A percentile compares a stretch with the other conserved stretches of the same genome.
These are phyloP conservation scores for Amborella trichopoda DNA, from an alignment of 164 flowering plant genomes.

Conservation along the genomic window DNA sequence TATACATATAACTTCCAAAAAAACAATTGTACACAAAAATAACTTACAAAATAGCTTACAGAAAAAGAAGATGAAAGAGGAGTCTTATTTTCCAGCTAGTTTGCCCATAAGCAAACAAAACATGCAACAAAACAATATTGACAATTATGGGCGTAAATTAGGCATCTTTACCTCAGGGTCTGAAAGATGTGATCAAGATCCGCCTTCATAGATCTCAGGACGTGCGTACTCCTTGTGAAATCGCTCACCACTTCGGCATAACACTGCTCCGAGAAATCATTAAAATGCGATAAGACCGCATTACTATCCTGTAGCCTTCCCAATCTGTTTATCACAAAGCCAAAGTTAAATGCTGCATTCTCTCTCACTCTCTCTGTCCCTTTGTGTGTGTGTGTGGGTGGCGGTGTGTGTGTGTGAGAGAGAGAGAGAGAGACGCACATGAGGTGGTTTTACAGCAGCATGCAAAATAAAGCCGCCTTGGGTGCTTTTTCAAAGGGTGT, in stretches of 20 bases:
- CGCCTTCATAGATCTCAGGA: slow-evolving; percentile 72
- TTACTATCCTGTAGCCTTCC: slow-evolving; percentile 97
- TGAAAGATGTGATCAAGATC: slow-evolving; percentile 89
- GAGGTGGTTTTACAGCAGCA: too few species aligned
- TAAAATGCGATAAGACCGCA: slow-evolving; percentile 90
- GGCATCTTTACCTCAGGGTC: slow-evolving; percentile 59
- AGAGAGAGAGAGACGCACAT: too few species aligned
- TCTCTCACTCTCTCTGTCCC: too few species aligned
- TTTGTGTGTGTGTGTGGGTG: too few species aligned
- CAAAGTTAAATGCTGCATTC: not conserved
- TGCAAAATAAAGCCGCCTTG: too few species aligned
- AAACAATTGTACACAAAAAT: too few species aligned
- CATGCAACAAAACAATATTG: not conserved
- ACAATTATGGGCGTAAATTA: not conserved
- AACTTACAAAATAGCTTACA: too few species aligned
- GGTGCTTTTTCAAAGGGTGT: too few species aligned
- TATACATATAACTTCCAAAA: too few species aligned
- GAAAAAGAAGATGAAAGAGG: slow-evolving; percentile 1
- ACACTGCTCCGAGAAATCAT: slow-evolving; percentile 74
- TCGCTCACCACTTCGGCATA: slow-evolving; percentile 62
- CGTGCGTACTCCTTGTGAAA: slow-evolving; percentile 47
- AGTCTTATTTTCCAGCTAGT: not conserved
- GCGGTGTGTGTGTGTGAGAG: too few species aligned
- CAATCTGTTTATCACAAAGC: slow-evolving; percentile 50
- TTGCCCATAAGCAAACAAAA: not conserved